Conservation (phyloP, 2,329 filamentous ascomycete species). For the Aureobasidium lini region DNA sequence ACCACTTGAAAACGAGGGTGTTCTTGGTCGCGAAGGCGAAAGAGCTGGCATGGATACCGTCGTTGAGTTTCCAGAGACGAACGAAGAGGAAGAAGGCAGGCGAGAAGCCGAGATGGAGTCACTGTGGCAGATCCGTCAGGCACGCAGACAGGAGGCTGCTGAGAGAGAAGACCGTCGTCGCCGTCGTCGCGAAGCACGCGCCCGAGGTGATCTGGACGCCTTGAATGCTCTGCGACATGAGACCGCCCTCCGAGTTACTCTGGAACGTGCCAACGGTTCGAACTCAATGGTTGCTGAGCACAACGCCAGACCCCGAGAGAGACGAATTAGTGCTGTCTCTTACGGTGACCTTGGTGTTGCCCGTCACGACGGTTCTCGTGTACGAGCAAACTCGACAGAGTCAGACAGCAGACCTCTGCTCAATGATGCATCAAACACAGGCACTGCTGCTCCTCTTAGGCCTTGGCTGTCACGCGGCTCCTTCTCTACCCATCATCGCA, state of each 20-base stretch:
- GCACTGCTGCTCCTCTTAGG: constrained; percentile 22
- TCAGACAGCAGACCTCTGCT: constrained; percentile 65
- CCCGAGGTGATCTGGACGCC: constrained; percentile 59
- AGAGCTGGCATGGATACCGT: constrained; percentile 86
- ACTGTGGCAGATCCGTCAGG: constrained; percentile 78
- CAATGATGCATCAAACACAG: constrained; percentile 62
- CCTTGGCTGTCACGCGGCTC: constrained; percentile 24
- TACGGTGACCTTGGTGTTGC: constrained; percentile 72
- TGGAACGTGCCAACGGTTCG: constrained; percentile 32
- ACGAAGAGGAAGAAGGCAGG: constrained; percentile 67
- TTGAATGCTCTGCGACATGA: constrained; percentile 57
- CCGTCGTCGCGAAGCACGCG: constrained; percentile 63
- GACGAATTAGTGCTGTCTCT: constrained; percentile 65
- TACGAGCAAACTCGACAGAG: constrained; percentile 66
- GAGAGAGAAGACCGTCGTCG: constrained; percentile 71
- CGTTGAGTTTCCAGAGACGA: constrained; percentile 72
- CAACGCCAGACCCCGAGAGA: constrained; percentile 53
- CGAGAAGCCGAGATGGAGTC: constrained; percentile 89
- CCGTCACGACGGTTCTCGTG: constrained; percentile 66
- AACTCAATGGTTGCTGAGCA: constrained; percentile 50
- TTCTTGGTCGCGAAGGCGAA: constrained; percentile 84
- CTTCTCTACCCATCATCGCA: constrained; percentile 33
- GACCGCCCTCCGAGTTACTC: constrained; percentile 45
- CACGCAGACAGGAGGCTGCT: constrained; percentile 64
- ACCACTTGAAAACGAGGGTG: constrained; percentile 67